Percentiles rank a stretch among this genome's conserved stretches.
phyloP scores from a whole-genome alignment of 192 early-diverging fungal species.

The Chytriomyces sp. region DNA sequence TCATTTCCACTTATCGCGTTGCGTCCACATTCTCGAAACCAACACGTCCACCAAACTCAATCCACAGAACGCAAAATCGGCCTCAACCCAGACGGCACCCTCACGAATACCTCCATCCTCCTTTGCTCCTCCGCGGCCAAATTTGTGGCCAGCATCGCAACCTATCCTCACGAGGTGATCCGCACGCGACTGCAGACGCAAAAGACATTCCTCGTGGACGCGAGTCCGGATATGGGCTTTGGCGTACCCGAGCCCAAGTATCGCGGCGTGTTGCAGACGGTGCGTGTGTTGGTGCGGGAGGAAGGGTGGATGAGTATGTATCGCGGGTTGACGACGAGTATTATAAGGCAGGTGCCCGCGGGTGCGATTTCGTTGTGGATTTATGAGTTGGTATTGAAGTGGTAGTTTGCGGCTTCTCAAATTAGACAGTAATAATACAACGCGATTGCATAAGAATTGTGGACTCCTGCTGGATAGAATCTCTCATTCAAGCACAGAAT shows the following conservation, averaged over 20 bases:
- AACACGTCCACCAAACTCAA: not conserved
- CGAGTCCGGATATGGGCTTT: conserved; percentile 2
- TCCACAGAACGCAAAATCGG: not conserved
- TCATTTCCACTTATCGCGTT: not conserved
- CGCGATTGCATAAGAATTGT: too few species aligned
- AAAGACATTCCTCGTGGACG: conserved; percentile 31
- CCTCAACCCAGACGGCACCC: conserved; percentile 14
- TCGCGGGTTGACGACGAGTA: conserved; percentile 80
- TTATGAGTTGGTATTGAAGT: conserved; percentile 78
- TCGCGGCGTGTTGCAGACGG: conserved; percentile 79
- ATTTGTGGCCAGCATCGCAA: conserved; percentile 82
- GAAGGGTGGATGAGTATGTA: conserved; percentile 86
- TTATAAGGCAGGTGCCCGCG: conserved; percentile 87
- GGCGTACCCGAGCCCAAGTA: conserved; percentile 58
- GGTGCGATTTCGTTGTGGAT: conserved; percentile 84
- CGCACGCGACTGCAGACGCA: conserved; percentile 94
- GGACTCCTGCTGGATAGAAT: too few species aligned
- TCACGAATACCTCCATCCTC: conserved; percentile 65
- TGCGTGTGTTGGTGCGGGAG: conserved; percentile 68
- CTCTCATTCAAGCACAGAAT: too few species aligned
- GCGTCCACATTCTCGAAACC: not conserved
- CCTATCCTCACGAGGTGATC: conserved; percentile 97
- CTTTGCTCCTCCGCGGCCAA: conserved; percentile 83
- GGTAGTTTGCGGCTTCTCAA: not conserved
- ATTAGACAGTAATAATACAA: too few species aligned